Base-by-base conservation (phyloP, 108 stramenopile species). In the Cyclotella atomus region DNA sequence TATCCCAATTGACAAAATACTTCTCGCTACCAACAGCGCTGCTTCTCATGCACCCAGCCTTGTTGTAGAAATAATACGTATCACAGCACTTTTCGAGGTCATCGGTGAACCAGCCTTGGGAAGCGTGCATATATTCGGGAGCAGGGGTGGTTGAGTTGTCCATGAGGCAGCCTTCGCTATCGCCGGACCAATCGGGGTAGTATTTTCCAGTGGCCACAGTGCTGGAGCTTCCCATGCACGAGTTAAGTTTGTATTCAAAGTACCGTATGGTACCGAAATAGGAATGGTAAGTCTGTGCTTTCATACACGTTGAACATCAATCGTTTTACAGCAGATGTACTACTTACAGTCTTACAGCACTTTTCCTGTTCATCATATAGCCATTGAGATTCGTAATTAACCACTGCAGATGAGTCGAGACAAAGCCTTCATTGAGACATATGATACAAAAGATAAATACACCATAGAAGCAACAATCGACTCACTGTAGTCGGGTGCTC, bases 401-500 rank as follows among this genome's bases (percentile, higher is more conserved):
- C 47, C 47, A 49, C 52, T 52, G 20, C n/a, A 10, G n/a, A 52
- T 21, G 21, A 2, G 3, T 23, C n/a, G 21, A 52, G 21, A 6
- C n/a, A 2, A 6, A 2, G 1, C 10, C 9, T 3, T 23, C 24
- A 23, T 23, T 52, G 52, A 23, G 21, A 21, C 52, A 52, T 52
- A 23, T 52, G 21, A n/a, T 52, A 3, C 24, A 23, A 23, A 1
- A 23, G 20, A n/a, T 23, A 21, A 23, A 9, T 9, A 52, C 23
- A n/a, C 2, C 23, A 10, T 23, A 21, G n/a, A 41, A 41, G 12
- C 38, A 41, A 41, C 38, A 41, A 41, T 41, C 38, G 6, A 41
- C 38, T 41, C 38, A 41, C 38, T 49, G n/a, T 49, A 49, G n/a
- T 49, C 47, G 10, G 47, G 47, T n/a, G 47, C 47, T n/a, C n/a